phyloP scores from a whole-genome alignment of 148 eudicot species.

The Amaranthus hypochondriacus region DNA sequence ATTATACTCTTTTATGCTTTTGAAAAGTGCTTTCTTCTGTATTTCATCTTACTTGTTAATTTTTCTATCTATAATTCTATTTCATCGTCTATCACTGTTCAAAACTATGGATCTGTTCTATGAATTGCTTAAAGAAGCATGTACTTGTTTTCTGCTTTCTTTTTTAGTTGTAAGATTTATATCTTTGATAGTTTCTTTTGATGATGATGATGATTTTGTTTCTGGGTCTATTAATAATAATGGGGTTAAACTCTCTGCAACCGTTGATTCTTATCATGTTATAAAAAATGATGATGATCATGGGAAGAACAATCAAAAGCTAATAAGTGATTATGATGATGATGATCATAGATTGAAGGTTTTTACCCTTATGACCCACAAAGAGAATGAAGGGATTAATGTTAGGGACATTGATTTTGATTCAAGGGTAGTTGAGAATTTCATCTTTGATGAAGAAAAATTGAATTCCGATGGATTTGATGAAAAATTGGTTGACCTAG shows the following conservation, averaged over 20 bases:
- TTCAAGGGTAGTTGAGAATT: conserved; percentile 15
- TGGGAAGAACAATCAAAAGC: no score
- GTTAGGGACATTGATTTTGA: conserved; percentile 37
- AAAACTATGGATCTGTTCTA: conserved; percentile 37
- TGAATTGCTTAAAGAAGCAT: conserved; percentile 29
- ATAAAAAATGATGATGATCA: not conserved
- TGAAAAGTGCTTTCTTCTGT: not conserved
- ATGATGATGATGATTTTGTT: not conserved
- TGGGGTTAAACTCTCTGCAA: not conserved
- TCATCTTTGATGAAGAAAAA: conserved; percentile 1
- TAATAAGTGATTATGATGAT: not conserved
- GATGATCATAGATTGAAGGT: not conserved
- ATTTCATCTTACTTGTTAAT: not conserved
- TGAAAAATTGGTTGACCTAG: conserved; percentile 10
- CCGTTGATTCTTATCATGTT: conserved; percentile 11
- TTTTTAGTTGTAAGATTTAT: conserved; percentile 35
- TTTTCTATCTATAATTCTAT: not conserved
- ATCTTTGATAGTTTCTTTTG: conserved; percentile 16
- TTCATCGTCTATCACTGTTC: not conserved
- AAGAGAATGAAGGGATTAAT: conserved; percentile 13
- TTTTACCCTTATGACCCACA: no score
- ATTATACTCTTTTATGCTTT: conserved; percentile 6
- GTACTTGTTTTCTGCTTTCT: conserved; percentile 28
- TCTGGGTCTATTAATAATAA: not conserved
- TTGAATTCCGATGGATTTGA: conserved; percentile 1